A percentile compares a stretch with the other conserved stretches of the same genome.
These are phyloP conservation scores for Cryptococcus wingfieldii DNA, from an alignment of 1,284 basidiomycete species.

Conservation along the genomic window DNA sequence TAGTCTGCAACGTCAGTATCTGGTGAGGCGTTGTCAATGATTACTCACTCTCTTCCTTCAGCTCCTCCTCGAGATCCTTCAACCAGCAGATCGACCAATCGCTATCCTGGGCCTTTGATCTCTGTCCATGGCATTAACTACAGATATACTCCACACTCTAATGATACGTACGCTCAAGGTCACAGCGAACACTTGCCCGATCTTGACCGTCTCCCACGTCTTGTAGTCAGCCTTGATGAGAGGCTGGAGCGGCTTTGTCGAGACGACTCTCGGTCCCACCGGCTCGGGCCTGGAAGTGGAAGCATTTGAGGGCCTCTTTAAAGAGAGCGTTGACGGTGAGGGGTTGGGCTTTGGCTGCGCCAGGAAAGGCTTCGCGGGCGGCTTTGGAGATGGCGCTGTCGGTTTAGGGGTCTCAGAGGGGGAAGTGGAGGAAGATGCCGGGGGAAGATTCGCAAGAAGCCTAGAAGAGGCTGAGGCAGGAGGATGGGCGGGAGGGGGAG, in stretches of 20 bases:
- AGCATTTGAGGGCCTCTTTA: constrained; percentile 16
- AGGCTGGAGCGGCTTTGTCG: neutral
- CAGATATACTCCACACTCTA: constrained; percentile 1
- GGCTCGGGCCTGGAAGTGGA: constrained; percentile 17
- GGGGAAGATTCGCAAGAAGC: constrained; percentile 8
- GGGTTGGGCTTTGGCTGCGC: neutral
- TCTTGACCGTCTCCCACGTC: constrained; percentile 68
- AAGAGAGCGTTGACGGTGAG: constrained; percentile 1
- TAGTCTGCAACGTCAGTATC: constrained; percentile 12
- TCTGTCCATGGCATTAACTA: constrained; percentile 50
- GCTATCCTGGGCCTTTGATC: constrained; percentile 63
- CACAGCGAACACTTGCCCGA: constrained; percentile 66
- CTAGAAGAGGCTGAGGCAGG: constrained; percentile 39
- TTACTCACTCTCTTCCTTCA: constrained; percentile 63
- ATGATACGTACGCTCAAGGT: constrained; percentile 65
- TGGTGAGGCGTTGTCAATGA: neutral
- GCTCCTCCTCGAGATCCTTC: constrained; percentile 67
- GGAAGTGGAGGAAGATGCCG: constrained; percentile 1
- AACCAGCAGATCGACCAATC: constrained; percentile 77
- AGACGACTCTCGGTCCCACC: constrained; percentile 15
- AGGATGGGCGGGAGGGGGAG: constrained; percentile 13
- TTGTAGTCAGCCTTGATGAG: constrained; percentile 52
- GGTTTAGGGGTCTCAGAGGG: neutral
- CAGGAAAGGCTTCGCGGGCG: neutral
- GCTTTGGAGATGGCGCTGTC: constrained; percentile 1